Conservation (phyloP, 2,329 filamentous ascomycete genomes). For the Rhytidhysteron rufulum region DNA sequence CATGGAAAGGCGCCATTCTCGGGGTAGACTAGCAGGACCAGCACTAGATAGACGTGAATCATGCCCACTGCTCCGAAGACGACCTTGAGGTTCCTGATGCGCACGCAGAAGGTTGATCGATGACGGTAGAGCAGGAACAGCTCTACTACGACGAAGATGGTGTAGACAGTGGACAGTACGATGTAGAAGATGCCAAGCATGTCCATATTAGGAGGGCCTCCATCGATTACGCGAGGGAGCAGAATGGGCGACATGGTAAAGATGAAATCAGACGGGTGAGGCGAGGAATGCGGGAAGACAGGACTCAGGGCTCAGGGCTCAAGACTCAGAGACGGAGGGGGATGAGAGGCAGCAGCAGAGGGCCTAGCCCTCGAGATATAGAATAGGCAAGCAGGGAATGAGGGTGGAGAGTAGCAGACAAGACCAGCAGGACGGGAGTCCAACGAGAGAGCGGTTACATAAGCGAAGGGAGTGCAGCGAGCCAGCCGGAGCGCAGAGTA, state of each 20-base stretch:
- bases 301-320: too few species aligned
- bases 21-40: conserved; percentile 35
- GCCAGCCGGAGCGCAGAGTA: conserved; percentile 15
- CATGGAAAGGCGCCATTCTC: conserved; percentile 33
- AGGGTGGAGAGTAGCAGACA: conserved; percentile 13
- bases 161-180: conserved; percentile 28
- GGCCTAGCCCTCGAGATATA: conserved; percentile 9
- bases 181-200: conserved; percentile 30
- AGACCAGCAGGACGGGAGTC: conserved; percentile 11
- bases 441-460: conserved; percentile 23
- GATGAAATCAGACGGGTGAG: conserved; percentile 15
- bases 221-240: conserved; percentile 24
- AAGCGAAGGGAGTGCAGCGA: conserved; percentile 21
- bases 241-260: conserved; percentile 21
- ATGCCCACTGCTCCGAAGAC: conserved; percentile 30
- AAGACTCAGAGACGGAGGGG: neutral
- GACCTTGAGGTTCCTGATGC: conserved; percentile 29
- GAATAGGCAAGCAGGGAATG: conserved; percentile 18
- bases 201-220: conserved; percentile 26
- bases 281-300: conserved; percentile 9
- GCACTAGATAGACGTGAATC: conserved; percentile 33
- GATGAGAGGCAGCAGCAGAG: neutral
- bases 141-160: conserved; percentile 25
- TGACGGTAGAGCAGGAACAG: conserved; percentile 26
- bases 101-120: conserved; percentile 28